These are phyloP conservation scores for Lantana camara DNA, from an alignment of 257 asterid species.

Conservation along the genomic window DNA sequence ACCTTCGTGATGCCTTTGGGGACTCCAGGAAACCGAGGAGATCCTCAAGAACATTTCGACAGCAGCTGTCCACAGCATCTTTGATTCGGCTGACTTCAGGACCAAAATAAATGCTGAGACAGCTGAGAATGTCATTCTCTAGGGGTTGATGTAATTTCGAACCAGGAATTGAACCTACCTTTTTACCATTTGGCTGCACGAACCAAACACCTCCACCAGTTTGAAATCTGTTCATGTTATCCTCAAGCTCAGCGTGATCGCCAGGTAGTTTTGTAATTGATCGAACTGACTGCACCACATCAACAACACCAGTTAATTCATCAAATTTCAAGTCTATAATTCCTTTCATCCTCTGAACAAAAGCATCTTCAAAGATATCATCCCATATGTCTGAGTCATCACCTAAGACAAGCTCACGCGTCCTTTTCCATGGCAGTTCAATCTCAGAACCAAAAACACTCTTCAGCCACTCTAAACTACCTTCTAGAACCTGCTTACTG, in stretches of 20 bases:
- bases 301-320: slow-evolving; percentile 63
- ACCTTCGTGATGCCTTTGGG: slow-evolving; percentile 80
- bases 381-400: slow-evolving; percentile 98
- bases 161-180: slow-evolving; percentile 44
- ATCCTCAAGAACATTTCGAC: slow-evolving; percentile 78
- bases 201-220: slow-evolving; percentile 94
- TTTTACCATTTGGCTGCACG: slow-evolving; percentile 65
- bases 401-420: slow-evolving; percentile 91
- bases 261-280: slow-evolving; percentile 54
- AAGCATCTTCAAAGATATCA: slow-evolving; percentile 93
- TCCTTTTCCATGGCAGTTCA: slow-evolving; percentile 97
- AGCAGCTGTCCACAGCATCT: slow-evolving; percentile 84
- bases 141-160: slow-evolving; percentile 58
- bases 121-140: slow-evolving; percentile 72
- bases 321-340: slow-evolving; percentile 70
- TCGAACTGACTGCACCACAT: slow-evolving; percentile 68
- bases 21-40: slow-evolving; percentile 87
- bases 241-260: slow-evolving; percentile 56
- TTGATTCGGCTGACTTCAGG: slow-evolving; percentile 87
- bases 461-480: slow-evolving; percentile 97
- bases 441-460: slow-evolving; percentile 97
- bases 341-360: slow-evolving; percentile 88
- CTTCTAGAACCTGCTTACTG: slow-evolving; percentile 85
- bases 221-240: slow-evolving; percentile 52
- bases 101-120: slow-evolving; percentile 85